phyloP scores from a whole-genome alignment of 1,139 yeast species.

The Candida tetrigidarum region DNA sequence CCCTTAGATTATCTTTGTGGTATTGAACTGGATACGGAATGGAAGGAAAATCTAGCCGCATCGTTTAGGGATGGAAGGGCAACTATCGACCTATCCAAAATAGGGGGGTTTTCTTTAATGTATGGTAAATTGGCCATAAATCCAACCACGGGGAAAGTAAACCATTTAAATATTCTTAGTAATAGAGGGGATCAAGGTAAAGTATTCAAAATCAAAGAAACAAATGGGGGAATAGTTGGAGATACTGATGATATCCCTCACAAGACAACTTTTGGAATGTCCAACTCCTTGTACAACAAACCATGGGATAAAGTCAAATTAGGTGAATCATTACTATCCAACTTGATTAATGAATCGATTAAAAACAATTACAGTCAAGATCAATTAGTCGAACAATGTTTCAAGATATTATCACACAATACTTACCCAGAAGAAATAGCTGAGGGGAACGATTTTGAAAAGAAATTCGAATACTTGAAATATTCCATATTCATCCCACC shows the following conservation, averaged over 20 bases:
- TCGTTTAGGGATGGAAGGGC: slow-evolving; percentile 26
- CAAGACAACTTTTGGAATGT: slow-evolving; percentile 53
- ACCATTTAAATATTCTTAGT: slow-evolving; percentile 53
- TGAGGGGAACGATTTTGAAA: slow-evolving; percentile 26
- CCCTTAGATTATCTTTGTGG: slow-evolving; percentile 60
- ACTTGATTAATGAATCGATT: slow-evolving; percentile 36
- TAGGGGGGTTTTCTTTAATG: slow-evolving; percentile 86
- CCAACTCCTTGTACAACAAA: slow-evolving; percentile 62
- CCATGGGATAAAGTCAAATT: slow-evolving; percentile 76
- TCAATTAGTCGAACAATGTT: slow-evolving; percentile 52
- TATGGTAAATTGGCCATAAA: slow-evolving; percentile 59
- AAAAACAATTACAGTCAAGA: slow-evolving; percentile 34
- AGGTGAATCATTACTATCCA: slow-evolving; percentile 52
- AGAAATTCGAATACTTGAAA: slow-evolving; percentile 48
- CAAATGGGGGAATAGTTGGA: slow-evolving; percentile 4
- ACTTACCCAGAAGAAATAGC: slow-evolving; percentile 37
- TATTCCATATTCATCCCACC: slow-evolving; percentile 79
- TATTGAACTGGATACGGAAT: slow-evolving; percentile 42
- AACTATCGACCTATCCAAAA: slow-evolving; percentile 39
- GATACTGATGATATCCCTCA: slow-evolving; percentile 17
- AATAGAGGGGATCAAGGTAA: slow-evolving; percentile 51
- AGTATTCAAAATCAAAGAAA: slow-evolving; percentile 25
- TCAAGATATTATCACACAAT: slow-evolving; percentile 55
- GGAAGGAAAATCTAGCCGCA: slow-evolving; percentile 46
- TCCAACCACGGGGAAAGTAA: slow-evolving; percentile 25